A percentile compares a stretch with the other conserved stretches of the same genome.
phyloP scores from a whole-genome alignment of 768 basidiomycete species.

The Termitomyces sp. region DNA sequence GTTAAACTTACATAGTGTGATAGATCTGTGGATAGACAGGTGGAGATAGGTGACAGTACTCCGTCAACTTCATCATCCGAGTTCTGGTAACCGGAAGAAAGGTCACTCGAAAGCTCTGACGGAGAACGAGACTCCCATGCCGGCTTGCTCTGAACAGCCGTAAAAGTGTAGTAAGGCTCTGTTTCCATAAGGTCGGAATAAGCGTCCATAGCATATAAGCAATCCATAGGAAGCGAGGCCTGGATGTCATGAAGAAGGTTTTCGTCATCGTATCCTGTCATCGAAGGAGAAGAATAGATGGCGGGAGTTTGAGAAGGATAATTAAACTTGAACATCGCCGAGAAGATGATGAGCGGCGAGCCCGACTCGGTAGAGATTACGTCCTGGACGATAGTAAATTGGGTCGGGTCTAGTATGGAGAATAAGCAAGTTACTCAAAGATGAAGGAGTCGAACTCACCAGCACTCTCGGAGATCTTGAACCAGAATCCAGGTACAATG shows the following conservation, averaged over 20 bases:
- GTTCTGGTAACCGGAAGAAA: conserved; percentile 8
- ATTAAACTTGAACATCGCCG: conserved; percentile 55
- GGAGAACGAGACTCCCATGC: conserved; percentile 14
- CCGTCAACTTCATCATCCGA: conserved; percentile 15
- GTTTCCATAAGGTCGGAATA: conserved; percentile 10
- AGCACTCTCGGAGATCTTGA: conserved; percentile 46
- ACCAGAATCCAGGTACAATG: conserved; percentile 66
- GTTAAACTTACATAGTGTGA: conserved; percentile 29
- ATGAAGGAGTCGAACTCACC: conserved; percentile 35
- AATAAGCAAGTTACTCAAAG: conserved; percentile 4
- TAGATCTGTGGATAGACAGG: conserved; percentile 25
- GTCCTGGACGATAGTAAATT: conserved; percentile 65
- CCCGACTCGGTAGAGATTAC: conserved; percentile 37
- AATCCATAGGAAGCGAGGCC: conserved; percentile 15
- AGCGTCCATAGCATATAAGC: conserved; percentile 18
- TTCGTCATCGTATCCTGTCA: conserved; percentile 11
- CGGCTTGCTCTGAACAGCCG: conserved; percentile 2
- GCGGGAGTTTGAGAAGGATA: conserved; percentile 25
- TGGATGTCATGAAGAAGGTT: conserved; percentile 9
- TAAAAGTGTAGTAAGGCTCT: conserved; percentile 14
- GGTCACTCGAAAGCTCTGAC: conserved; percentile 11
- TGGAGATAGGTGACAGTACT: conserved; percentile 18
- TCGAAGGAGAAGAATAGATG: conserved; percentile 11
- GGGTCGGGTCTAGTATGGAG: conserved; percentile 50
- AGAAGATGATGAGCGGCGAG: conserved; percentile 39